These are phyloP conservation scores for Talaromyces sp. DNA, from an alignment of 2,329 filamentous ascomycete genomes.

Conservation along the genomic window DNA sequence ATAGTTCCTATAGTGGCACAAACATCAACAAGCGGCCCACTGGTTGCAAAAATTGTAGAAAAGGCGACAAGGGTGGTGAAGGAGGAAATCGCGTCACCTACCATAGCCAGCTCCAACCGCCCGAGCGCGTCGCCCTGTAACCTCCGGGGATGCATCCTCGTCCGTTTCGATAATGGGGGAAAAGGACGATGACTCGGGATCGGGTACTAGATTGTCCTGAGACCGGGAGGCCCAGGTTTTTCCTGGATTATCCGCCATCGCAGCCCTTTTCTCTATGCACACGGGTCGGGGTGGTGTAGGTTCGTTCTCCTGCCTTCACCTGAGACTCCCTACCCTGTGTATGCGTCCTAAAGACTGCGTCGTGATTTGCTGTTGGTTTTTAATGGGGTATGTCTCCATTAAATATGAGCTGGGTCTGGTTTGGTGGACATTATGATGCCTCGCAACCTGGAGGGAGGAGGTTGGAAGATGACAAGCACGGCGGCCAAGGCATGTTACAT, in stretches of 20 bases:
- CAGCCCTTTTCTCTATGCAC: neutral
- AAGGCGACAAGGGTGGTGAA: neutral
- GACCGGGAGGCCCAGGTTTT: conserved; percentile 9
- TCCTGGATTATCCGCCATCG: conserved; percentile 15
- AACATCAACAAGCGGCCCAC: neutral
- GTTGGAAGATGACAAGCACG: neutral
- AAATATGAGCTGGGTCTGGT: neutral
- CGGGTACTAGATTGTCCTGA: neutral
- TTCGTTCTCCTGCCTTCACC: neutral
- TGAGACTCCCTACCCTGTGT: neutral
- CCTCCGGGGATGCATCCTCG: conserved; percentile 4
- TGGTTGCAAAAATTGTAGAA: neutral
- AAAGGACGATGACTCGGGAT: conserved; percentile 6
- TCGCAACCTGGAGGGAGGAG: neutral
- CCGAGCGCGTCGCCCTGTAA: conserved; percentile 5
- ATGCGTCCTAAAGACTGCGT: neutral
- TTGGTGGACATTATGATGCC: neutral
- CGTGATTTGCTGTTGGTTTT: neutral
- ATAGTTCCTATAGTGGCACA: conserved; percentile 2
- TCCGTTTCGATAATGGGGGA: conserved; percentile 9
- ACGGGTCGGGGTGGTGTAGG: neutral
- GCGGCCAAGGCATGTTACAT: neutral
- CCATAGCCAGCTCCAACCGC: conserved; percentile 6
- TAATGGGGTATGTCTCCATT: neutral
- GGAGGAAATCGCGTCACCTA: conserved; percentile 3